Base-by-base conservation (phyloP, 2,329 filamentous ascomycete genomes). In the Calonectria hongkongensis region DNA sequence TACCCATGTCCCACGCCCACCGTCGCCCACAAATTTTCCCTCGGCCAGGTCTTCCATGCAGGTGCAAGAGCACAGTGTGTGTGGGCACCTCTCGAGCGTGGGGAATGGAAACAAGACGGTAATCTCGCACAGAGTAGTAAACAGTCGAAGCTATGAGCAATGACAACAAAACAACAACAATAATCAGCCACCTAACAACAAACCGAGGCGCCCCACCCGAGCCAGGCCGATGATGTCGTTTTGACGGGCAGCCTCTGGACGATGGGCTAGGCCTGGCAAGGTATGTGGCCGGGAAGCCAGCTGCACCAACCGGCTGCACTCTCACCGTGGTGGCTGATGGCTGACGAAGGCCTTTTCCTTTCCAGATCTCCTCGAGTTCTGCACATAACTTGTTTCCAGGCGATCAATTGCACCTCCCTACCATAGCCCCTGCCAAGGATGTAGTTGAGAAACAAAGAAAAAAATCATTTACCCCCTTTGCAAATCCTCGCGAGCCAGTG, bases 51-150 rank as follows among this genome's bases (percentile, higher is more conserved):
- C 63, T 78, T 73, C 70, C 71, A 77, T 78, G 75, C 74, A 78
- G 73, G 71, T 75, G 71, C 67, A 77, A 66, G 70, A 28, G 67
- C 73, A 72, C 73, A 73, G 65, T 75, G 78, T 76, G 78, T 78
- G 76, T 72, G 76, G 76, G 77, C 75, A 73, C 43, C 67, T 64
- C 56, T 39, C 54, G 56, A 74, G 64, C 76, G 77, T 80, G 78
- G 78, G 78, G 78, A 80, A 80, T 80, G 78, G 78, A 78, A 80
- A 80, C 78, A 80, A 80, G 73, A 80, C 78, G 74, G 74, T 78
- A 80, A 80, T 80, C 78, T 80, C 77, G 72, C 73, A 68, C 70
- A 68, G 47, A 65, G 30, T 21, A 30, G 28, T 41, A 48, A 67
- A 58, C 45, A 45, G 62, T 54, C 43, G 39, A 54, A 58, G 45